Conservation (phyloP, 139 green algal genomes). For the Asterochloris erici region DNA sequence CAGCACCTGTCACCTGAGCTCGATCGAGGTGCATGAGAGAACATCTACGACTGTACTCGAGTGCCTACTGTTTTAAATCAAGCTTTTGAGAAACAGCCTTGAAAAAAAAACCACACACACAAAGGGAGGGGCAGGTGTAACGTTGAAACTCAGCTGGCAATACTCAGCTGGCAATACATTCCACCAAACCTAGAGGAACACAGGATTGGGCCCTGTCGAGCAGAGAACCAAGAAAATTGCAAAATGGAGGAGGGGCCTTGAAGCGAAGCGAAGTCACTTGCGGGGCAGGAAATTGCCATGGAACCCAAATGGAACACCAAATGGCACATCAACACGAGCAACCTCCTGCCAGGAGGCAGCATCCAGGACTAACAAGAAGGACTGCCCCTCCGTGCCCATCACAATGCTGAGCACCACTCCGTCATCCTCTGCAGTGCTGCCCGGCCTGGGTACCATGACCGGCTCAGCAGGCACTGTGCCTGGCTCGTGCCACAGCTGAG, state of each 20-base stretch:
- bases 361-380: conserved; percentile 69
- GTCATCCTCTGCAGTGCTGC: conserved; percentile 61
- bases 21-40: too few relatives aligned
- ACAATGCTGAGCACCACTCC: conserved; percentile 60
- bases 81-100: too few relatives aligned
- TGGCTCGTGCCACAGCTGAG: conserved; percentile 54
- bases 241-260: background rate
- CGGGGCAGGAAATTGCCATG: conserved; percentile 59
- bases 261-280: background rate
- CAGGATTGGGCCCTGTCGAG: too few relatives aligned
- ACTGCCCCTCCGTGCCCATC: conserved; percentile 38
- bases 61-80: too few relatives aligned
- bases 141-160: too few relatives aligned
- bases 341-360: conserved; percentile 51
- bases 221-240: too few relatives aligned
- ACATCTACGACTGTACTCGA: too few relatives aligned
- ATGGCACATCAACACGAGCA: conserved; percentile 53
- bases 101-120: too few relatives aligned
- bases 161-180: too few relatives aligned
- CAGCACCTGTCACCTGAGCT: conserved; percentile 41
- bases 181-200: too few relatives aligned
- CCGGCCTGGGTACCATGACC: conserved; percentile 56
- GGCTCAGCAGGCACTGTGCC: conserved; percentile 53
- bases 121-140: too few relatives aligned
- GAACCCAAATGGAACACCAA: conserved; percentile 62